Conservation (phyloP, 2,329 filamentous ascomycete species). For the Fusarium paranaense region DNA sequence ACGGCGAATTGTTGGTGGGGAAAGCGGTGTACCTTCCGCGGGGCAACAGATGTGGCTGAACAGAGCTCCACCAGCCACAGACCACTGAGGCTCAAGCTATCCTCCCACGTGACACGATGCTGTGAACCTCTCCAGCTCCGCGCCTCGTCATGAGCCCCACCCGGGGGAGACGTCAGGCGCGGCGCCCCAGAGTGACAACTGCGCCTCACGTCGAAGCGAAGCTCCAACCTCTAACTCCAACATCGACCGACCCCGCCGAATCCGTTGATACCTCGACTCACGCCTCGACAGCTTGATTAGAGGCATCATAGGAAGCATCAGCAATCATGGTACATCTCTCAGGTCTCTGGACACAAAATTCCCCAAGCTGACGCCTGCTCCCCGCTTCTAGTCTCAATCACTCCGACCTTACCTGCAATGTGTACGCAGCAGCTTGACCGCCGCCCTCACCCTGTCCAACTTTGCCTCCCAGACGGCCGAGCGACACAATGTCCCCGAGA, state of each 20-base stretch:
- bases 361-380: constrained; percentile 34
- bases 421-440: constrained; percentile 93
- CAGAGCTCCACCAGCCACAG: constrained; percentile 16
- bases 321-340: constrained; percentile 35
- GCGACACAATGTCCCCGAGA: constrained; percentile 97
- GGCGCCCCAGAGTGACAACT: constrained; percentile 36
- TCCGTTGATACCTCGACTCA: constrained; percentile 27
- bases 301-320: constrained; percentile 16
- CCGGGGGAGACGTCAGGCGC: constrained; percentile 47
- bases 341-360: not conserved
- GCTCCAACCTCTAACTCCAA: constrained; percentile 45
- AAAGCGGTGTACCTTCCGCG: constrained; percentile 41
- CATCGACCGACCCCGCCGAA: constrained; percentile 43
- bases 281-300: constrained; percentile 5
- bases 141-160: constrained; percentile 41
- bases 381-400: constrained; percentile 81
- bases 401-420: constrained; percentile 96
- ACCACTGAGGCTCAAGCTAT: constrained; percentile 26
- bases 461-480: constrained; percentile 98
- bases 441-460: constrained; percentile 88
- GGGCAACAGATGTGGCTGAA: constrained; percentile 29
- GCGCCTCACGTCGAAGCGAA: constrained; percentile 38
- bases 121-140: not conserved
- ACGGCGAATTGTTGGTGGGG: constrained; percentile 39
- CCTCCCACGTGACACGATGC: constrained; percentile 17